Percentiles rank a stretch among this genome's conserved stretches.
These are phyloP conservation scores for Tilletia indica DNA, from an alignment of 1,284 basidiomycete genomes.

Conservation along the genomic window DNA sequence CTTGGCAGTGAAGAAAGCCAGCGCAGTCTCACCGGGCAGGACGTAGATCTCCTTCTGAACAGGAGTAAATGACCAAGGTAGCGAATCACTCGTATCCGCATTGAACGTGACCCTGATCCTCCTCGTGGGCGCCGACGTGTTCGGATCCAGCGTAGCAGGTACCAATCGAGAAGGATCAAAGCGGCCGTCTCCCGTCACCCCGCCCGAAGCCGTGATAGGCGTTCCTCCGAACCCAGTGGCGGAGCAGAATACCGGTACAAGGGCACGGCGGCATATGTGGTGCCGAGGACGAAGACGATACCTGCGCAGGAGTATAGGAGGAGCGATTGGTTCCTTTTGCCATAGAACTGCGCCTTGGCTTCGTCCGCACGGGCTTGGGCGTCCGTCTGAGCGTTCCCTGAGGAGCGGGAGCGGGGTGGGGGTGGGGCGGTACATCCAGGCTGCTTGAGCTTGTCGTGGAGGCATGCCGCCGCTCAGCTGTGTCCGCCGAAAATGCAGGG, in stretches of 20 bases:
- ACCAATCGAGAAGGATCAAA: constrained; percentile 44
- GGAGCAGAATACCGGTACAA: constrained; percentile 97
- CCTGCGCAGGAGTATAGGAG: constrained; percentile 77
- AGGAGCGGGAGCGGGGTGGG: too few relatives aligned
- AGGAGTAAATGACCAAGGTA: constrained; percentile 91
- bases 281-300: constrained; percentile 77
- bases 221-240: constrained; percentile 96
- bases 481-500: too few relatives aligned
- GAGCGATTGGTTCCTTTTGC: constrained; percentile 65
- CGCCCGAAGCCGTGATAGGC: constrained; percentile 62
- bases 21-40: constrained; percentile 88
- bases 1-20: constrained; percentile 94
- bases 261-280: constrained; percentile 93
- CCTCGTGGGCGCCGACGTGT: constrained; percentile 57
- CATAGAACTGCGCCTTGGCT: constrained; percentile 7
- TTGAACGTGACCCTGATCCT: constrained; percentile 91
- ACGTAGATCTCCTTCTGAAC: constrained; percentile 87
- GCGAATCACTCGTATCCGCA: constrained; percentile 79
- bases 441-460: too few relatives aligned
- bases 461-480: too few relatives aligned
- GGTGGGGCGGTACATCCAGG: too few relatives aligned
- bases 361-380: constrained; percentile 12
- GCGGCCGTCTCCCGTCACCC: constrained; percentile 58
- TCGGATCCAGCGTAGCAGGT: constrained; percentile 25
- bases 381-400: too few relatives aligned